Evolutionary conservation across 805 yeast species (phyloP).

Genomic region (Cyberlindnera euphorbiae): DNA sequence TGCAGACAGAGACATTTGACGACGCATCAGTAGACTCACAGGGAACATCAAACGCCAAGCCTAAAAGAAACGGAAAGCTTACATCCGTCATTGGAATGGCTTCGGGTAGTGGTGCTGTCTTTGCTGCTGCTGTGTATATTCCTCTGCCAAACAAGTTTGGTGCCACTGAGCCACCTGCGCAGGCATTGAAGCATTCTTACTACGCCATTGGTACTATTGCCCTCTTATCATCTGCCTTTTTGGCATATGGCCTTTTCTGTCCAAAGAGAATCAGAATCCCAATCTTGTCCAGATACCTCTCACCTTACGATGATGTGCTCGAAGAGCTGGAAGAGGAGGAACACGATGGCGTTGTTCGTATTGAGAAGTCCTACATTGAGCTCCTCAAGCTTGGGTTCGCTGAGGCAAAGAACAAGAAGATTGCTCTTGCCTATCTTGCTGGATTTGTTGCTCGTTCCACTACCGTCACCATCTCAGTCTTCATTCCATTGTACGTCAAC

Average conservation of each 20-base stretch:
- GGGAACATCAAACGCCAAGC: slow-evolving; percentile 1
- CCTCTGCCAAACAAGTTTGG: slow-evolving; percentile 53
- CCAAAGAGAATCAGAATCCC: slow-evolving; percentile 30
- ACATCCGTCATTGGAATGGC: slow-evolving; percentile 59
- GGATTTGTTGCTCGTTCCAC: slow-evolving; percentile 61
- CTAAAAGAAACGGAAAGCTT: slow-evolving; percentile 44
- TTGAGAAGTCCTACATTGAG: slow-evolving; percentile 30
- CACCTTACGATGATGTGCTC: slow-evolving; percentile 29
- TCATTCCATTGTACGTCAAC: slow-evolving; percentile 60
- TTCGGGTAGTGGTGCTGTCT: slow-evolving; percentile 65
- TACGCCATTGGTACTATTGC: slow-evolving; percentile 41
- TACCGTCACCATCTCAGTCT: slow-evolving; percentile 52
- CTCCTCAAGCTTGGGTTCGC: slow-evolving; percentile 43
- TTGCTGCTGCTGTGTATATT: slow-evolving; percentile 50
- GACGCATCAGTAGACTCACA: slow-evolving; percentile 5
- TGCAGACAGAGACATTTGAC: slow-evolving; percentile 1
- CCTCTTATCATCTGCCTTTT: slow-evolving; percentile 32
- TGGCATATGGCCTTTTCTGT: slow-evolving; percentile 44
- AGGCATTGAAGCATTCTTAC: slow-evolving; percentile 45
- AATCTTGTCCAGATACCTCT: slow-evolving; percentile 18
- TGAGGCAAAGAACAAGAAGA: slow-evolving; percentile 42
- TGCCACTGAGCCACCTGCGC: slow-evolving; percentile 34
- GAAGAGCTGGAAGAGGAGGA: slow-evolving; percentile 30
- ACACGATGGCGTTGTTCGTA: slow-evolving; percentile 17
- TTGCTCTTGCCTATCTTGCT: slow-evolving; percentile 55